Base-by-base conservation (phyloP, 768 basidiomycete species). In the Coprinopsis marcescibilis region DNA sequence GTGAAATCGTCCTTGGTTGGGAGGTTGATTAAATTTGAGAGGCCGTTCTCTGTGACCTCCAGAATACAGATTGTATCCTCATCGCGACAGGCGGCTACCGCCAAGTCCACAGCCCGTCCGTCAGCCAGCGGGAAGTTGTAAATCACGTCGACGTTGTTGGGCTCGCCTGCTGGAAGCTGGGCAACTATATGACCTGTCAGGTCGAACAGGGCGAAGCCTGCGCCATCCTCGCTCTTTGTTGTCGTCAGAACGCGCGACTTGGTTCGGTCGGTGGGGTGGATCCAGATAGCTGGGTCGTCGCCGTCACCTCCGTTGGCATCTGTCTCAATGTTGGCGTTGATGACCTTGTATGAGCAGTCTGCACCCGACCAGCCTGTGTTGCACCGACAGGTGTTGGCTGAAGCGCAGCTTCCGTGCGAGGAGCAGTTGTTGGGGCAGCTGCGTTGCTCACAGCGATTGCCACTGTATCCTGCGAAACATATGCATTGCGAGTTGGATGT, bases 201-300 rank as follows among this genome's bases (percentile, higher is more conserved):
- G 17, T 43, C 41, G 26, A 43, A 43, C 41, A 43, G 13, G 15
- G 41, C 41, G 19, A 43, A 43, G 3, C 41, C 41, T 27, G 41
- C 41, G 19, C 41, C 41, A 4, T 27, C 26, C n/a, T 43, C 26
- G 19, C 41, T 43, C 41, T 43, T 43, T n/a, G 41, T 43, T 4
- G 41, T 43, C 41, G 41, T 43, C 41, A 43, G n/a, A 5, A 43
- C 17, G 4, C 41, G 24, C 24, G 41, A 43, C 11, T 30, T 43
- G 41, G 41, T n/a, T 7, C 27, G 24, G 41, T 43, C 19, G 7
- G 41, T 43, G 6, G 41, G 41, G 26, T 43, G 41, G 12, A 43
- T 43, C 41, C 41, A 43, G 41, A 43, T 43, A 19, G 41, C 41
- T 27, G 41, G 41, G 27, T 43, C 41, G 19, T 43, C 41, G 10